A percentile compares a stretch with the other conserved stretches of the same genome.
phyloP scores from a whole-genome alignment of 1,284 basidiomycete genomes.

The Golubevia pallescens region DNA sequence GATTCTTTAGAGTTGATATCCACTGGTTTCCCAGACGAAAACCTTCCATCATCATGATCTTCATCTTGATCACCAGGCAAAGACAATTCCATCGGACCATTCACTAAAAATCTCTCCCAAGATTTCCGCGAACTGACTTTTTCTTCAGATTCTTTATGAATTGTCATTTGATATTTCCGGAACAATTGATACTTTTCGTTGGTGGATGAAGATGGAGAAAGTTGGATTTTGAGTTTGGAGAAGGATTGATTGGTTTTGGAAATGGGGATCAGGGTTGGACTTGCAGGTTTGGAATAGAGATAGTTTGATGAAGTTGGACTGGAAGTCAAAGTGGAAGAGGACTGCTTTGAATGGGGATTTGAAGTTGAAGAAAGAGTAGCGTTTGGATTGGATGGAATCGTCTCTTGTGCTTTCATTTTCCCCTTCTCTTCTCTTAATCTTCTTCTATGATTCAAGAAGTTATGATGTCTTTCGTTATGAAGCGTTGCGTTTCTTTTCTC shows the following conservation, averaged over 20 bases:
- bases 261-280: slow-evolving; percentile 22
- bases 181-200: slow-evolving; percentile 55
- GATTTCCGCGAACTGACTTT: slow-evolving; percentile 34
- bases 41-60: neutral
- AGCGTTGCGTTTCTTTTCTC: neutral
- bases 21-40: slow-evolving; percentile 1
- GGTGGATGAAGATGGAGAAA: slow-evolving; percentile 20
- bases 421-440: neutral
- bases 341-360: neutral
- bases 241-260: neutral
- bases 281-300: slow-evolving; percentile 10
- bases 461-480: neutral
- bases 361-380: slow-evolving; percentile 1
- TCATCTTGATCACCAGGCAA: slow-evolving; percentile 2
- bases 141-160: slow-evolving; percentile 38
- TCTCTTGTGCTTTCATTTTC: neutral
- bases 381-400: neutral
- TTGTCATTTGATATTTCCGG: slow-evolving; percentile 39
- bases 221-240: neutral
- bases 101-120: slow-evolving; percentile 40
- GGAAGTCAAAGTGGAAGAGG: neutral
- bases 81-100: slow-evolving; percentile 6
- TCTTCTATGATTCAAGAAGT: neutral
- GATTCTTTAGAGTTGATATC: neutral
- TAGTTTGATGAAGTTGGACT: neutral